phyloP scores from a whole-genome alignment of 805 yeast genomes.

The Nakazawaea populi region DNA sequence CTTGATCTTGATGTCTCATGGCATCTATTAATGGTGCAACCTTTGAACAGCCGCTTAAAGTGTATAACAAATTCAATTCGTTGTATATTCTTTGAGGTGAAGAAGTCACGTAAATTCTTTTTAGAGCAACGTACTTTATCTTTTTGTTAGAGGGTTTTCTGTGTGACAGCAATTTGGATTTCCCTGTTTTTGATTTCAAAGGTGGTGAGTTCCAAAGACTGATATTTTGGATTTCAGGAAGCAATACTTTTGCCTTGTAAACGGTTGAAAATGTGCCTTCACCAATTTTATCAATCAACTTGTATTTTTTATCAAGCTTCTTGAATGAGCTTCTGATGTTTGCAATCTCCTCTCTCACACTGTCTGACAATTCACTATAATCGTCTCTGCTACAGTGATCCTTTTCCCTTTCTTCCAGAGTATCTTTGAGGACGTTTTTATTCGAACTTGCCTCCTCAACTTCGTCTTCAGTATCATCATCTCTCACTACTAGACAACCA shows the following conservation, averaged over 20 bases:
- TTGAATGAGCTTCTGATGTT: slow-evolving; percentile 23
- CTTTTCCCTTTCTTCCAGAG: too few relatives aligned
- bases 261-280: slow-evolving; percentile 83
- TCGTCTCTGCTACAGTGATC: background rate
- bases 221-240: slow-evolving; percentile 16
- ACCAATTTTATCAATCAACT: slow-evolving; percentile 49
- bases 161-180: slow-evolving; percentile 5
- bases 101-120: slow-evolving; percentile 90
- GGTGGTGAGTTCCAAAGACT: slow-evolving; percentile 24
- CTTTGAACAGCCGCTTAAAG: slow-evolving; percentile 58
- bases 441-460: slow-evolving; percentile 5
- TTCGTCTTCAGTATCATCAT: slow-evolving; percentile 14
- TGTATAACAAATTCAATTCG: slow-evolving; percentile 74
- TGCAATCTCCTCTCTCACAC: slow-evolving; percentile 28
- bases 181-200: slow-evolving; percentile 11
- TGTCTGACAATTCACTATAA: slow-evolving; percentile 16
- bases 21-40: slow-evolving; percentile 92
- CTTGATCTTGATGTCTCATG: slow-evolving; percentile 82
- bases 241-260: slow-evolving; percentile 47
- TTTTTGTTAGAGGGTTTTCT: slow-evolving; percentile 18
- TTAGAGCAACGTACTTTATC: slow-evolving; percentile 70
- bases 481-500: slow-evolving; percentile 5
- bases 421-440: too few relatives aligned
- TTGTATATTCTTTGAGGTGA: slow-evolving; percentile 88
- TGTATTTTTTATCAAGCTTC: slow-evolving; percentile 26